Base-by-base conservation (phyloP, 2,329 filamentous ascomycete species). In the Cyphellophora attinorum region DNA sequence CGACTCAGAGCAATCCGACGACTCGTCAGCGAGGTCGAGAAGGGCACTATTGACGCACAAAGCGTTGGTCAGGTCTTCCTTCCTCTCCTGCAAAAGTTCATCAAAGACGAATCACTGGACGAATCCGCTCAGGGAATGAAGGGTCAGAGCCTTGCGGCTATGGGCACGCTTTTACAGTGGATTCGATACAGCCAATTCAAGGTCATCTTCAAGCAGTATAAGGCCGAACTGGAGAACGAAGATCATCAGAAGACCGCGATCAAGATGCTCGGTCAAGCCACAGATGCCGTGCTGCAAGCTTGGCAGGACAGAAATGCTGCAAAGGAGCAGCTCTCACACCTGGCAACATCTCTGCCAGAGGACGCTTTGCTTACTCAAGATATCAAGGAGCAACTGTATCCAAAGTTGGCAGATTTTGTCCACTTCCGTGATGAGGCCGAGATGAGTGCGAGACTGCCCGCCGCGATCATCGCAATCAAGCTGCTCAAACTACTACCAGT, bases 371-470 rank as follows among this genome's bases (percentile, higher is more conserved):
- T 93, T 19, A 66, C 73, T 11, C 68, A 73, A 1, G 85, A 94
- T 47, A 66, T 96, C 34, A 72, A 74, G 27, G 73, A 75, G 13
- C 78, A 79, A 42, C 82, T 94, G 49, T 62, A 94, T 23, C 85
- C 89, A 1, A 74, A 82, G 12, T 62, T 98, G 19, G 71, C 80
- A n/a, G 74, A 77, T 29, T 91, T 94, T 53, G 72, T 96, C 17
- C 88, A 95, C 50, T 79, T 93, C 50, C 96, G 95, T 57, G 85
- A 96, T 44, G 91, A 98, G 55, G 79, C 85, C 1, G 88, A 86
- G 32, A 89, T 98, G 57, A 94, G 88, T 61, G 75, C 91, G 34
- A 84, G 91, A 56, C 81, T 95, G 19, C 88, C 89, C 1, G 81
- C 94, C 4, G 88, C 86, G 16, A 75, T 95, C 21, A 85, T 91